Base-by-base conservation (phyloP, 805 yeast species). In the Ogataea kodamae region DNA sequence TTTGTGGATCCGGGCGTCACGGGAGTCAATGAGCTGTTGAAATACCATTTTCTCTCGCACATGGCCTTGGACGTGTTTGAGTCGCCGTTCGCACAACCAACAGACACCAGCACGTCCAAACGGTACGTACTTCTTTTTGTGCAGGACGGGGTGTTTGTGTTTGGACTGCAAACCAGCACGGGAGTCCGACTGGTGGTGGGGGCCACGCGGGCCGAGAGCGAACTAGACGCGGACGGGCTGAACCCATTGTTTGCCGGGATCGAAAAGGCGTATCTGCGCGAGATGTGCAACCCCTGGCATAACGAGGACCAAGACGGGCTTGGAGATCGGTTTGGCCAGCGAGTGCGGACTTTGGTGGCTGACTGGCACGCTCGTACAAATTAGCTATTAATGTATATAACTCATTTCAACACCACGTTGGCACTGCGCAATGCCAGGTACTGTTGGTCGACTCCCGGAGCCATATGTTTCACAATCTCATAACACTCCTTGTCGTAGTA, bases 361-460 rank as follows among this genome's bases (percentile, higher is more conserved):
- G 31, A 31, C 6, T 55, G 55, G 50, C 57, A 54, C 33, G 37
- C 31, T 6, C 19, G 26, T 9, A 39, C 46, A 30, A 39, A n/a
- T n/a, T n/a, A n/a, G n/a, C 11, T 26, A 9, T 15, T 20, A 8
- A n/a, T 15, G 19, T 9, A 40, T 36, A 17, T 30, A 23, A 18
- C 12, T 6, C 41, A 57, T 39, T 83, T 78, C 55, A 89, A 67
- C 6, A 90, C 76, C 11, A 89, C 87, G 55, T 90, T 84, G 23
- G 96, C 97, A 33, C 84, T 86, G 48, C 97, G 71, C 40, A 90
- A 65, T 45, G 83, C 83, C 52, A 90, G 66, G 55, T 88, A 90
- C 58, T 88, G 94, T 61, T 90, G 97, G 59, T 90, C 97, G 18
- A 83, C 82, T 15, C 96, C 96, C 3, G 94, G 85, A 1, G 88